Evolutionary conservation across 2,329 filamentous ascomycete species (phyloP).

Genomic region (Ceratocystis huliohia): DNA sequence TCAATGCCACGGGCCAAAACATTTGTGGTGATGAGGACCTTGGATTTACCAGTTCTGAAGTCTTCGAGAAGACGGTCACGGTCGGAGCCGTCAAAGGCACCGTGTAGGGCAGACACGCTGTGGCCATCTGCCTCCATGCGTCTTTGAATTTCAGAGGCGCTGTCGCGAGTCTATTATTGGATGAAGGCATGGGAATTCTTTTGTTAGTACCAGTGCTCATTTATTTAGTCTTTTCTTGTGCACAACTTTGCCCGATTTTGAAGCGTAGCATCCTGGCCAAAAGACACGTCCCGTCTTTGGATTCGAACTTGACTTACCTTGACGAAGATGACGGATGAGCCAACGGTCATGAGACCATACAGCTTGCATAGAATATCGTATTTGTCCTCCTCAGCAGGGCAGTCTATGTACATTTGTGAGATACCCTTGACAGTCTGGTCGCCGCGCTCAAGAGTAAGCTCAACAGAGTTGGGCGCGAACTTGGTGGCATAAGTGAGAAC

Average conservation of each 20-base stretch:
- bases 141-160: slow-evolving; percentile 69
- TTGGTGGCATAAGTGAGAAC: slow-evolving; percentile 72
- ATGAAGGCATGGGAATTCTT: not conserved
- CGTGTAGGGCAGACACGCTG: slow-evolving; percentile 79
- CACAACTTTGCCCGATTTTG: not conserved
- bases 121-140: slow-evolving; percentile 84
- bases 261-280: not conserved
- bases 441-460: slow-evolving; percentile 75
- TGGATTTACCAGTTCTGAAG: slow-evolving; percentile 76
- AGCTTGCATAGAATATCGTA: slow-evolving; percentile 82
- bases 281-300: not conserved
- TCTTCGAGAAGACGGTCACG: slow-evolving; percentile 75
- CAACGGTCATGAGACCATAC: slow-evolving; percentile 91
- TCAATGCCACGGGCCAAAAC: slow-evolving; percentile 94
- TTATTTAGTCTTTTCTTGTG: not conserved
- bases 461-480: slow-evolving; percentile 77
- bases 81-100: slow-evolving; percentile 69
- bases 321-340: slow-evolving; percentile 96
- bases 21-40: slow-evolving; percentile 96
- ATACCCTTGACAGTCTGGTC: slow-evolving; percentile 95
- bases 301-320: slow-evolving; percentile 43
- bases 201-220: slow-evolving; percentile 5
- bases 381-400: slow-evolving; percentile 66
- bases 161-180: slow-evolving; percentile 57
- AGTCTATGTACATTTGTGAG: slow-evolving; percentile 96